Evolutionary conservation across 441 rosid species (phyloP).

Genomic region (Iberis amara): DNA sequence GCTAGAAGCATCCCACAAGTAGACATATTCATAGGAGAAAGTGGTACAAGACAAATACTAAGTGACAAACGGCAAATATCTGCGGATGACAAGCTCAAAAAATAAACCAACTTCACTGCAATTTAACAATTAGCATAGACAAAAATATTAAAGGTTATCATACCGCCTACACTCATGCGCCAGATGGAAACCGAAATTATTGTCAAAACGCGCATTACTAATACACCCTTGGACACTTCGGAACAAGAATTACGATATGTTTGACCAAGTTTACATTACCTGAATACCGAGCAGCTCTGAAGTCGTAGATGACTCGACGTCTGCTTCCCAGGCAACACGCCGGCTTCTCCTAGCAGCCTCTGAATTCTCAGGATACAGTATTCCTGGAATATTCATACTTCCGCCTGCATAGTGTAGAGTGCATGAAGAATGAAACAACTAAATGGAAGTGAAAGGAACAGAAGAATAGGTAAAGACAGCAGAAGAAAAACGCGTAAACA

Average conservation of each 20-base stretch:
- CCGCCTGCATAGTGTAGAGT: constrained; percentile 70
- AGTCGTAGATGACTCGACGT: constrained; percentile 80
- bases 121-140: neutral
- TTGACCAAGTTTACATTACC: constrained; percentile 38
- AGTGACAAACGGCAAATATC: too few relatives aligned
- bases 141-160: neutral
- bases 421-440: constrained; percentile 26
- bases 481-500: constrained; percentile 14
- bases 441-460: constrained; percentile 30
- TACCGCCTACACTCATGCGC: constrained; percentile 13
- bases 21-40: constrained; percentile 6
- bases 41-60: neutral
- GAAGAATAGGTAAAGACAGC: constrained; percentile 1
- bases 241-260: constrained; percentile 15
- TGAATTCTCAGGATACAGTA: constrained; percentile 81
- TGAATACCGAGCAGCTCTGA: constrained; percentile 82
- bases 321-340: constrained; percentile 77
- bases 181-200: constrained; percentile 13
- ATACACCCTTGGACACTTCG: constrained; percentile 6
- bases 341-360: constrained; percentile 82
- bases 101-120: neutral
- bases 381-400: constrained; percentile 58
- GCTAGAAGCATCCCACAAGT: constrained; percentile 18
- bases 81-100: constrained; percentile 11
- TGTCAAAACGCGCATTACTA: neutral